Conservation (phyloP, 1,284 basidiomycete species). For the Rhodotorula sp. region DNA sequence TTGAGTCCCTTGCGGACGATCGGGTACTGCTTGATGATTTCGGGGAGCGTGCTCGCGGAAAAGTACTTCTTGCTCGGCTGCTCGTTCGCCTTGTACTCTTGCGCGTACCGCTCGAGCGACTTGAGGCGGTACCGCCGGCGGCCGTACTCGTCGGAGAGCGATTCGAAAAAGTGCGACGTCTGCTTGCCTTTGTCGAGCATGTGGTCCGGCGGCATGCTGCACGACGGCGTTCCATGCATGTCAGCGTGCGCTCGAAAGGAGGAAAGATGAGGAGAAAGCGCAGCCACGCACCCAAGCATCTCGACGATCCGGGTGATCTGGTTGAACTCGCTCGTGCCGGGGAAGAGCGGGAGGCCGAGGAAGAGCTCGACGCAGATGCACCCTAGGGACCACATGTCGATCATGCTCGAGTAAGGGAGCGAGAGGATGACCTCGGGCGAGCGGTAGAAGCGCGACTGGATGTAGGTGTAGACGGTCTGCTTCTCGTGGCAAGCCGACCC, state of each 20-base stretch:
- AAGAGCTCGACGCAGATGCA: slow-evolving; percentile 98
- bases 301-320: slow-evolving; percentile 95
- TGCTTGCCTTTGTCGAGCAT: slow-evolving; percentile 98
- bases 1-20: slow-evolving; percentile 77
- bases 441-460: slow-evolving; percentile 97
- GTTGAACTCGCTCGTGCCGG: slow-evolving; percentile 98
- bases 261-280: neutral
- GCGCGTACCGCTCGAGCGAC: slow-evolving; percentile 88
- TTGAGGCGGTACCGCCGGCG: slow-evolving; percentile 90
- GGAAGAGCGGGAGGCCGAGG: slow-evolving; percentile 92
- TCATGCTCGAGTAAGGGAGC: slow-evolving; percentile 88
- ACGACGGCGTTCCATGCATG: neutral
- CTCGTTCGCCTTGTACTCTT: slow-evolving; percentile 91
- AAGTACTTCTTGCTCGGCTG: slow-evolving; percentile 99
- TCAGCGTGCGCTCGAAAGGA: neutral
- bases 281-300: slow-evolving; percentile 81
- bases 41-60: slow-evolving; percentile 87
- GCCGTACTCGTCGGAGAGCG: slow-evolving; percentile 72
- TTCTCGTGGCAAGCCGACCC: slow-evolving; percentile 98
- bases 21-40: slow-evolving; percentile 94
- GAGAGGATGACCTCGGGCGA: slow-evolving; percentile 96
- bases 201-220: slow-evolving; percentile 79
- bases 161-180: slow-evolving; percentile 89
- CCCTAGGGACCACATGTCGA: slow-evolving; percentile 94
- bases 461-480: slow-evolving; percentile 99